These are phyloP conservation scores for Eucalyptus erythrocorys DNA, from an alignment of 345 rosid genomes.

Conservation along the genomic window DNA sequence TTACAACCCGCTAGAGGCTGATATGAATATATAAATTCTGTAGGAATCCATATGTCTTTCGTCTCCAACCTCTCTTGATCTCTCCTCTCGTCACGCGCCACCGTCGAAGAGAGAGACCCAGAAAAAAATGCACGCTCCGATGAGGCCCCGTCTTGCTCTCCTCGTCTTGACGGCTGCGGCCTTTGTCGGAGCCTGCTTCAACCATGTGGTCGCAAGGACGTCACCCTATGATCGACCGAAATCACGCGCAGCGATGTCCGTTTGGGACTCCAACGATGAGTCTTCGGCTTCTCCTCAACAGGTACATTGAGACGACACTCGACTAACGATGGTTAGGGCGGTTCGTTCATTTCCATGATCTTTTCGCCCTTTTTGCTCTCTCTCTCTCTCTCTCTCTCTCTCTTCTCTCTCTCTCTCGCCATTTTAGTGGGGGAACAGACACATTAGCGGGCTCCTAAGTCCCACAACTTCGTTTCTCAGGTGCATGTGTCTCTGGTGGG, in stretches of 20 bases:
- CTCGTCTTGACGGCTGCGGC: not conserved
- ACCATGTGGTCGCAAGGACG: not conserved
- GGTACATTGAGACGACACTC: slow-evolving; percentile 5
- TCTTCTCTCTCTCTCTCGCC: too few species aligned
- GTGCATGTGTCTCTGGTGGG: slow-evolving; percentile 74
- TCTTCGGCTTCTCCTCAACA: slow-evolving; percentile 34
- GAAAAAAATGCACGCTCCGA: not conserved
- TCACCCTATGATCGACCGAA: slow-evolving; percentile 31
- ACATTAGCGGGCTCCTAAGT: not conserved
- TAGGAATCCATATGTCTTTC: not conserved
- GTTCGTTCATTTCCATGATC: not conserved
- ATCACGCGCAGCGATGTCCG: slow-evolving; percentile 8
- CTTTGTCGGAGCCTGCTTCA: not conserved
- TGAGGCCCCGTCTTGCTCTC: not conserved
- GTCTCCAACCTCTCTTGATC: not conserved
- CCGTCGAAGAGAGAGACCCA: not conserved
- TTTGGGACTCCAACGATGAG: not conserved
- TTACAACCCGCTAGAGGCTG: not conserved
- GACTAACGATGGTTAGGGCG: not conserved
- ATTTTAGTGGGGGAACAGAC: not conserved
- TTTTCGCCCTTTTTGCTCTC: not conserved
- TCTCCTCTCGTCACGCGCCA: not conserved
- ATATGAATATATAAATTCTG: too few species aligned
- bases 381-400: not conserved
- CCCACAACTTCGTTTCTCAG: slow-evolving; percentile 2